Percentiles rank a stretch among this genome's conserved stretches.
phyloP scores from a whole-genome alignment of 495 filamentous ascomycete species.

The Darksidea phi region DNA sequence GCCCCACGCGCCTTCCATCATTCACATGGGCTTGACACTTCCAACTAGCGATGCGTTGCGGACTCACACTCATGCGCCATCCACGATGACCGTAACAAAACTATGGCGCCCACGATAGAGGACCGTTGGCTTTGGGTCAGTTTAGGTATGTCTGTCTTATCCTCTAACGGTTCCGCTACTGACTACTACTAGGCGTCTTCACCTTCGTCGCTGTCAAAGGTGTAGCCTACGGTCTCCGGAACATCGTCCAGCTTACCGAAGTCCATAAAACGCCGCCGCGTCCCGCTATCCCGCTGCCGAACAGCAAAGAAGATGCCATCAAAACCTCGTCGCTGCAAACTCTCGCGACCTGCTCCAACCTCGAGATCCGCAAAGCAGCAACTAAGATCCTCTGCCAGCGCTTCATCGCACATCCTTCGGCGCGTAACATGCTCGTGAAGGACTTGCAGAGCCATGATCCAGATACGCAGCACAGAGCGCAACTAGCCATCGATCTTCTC shows the following conservation, averaged over 20 bases:
- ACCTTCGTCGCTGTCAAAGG: slow-evolving; percentile 34
- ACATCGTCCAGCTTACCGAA: slow-evolving; percentile 34
- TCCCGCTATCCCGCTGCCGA: not conserved
- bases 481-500: slow-evolving; percentile 18
- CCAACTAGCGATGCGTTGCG: not conserved
- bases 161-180: not conserved
- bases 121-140: slow-evolving; percentile 45
- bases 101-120: slow-evolving; percentile 37
- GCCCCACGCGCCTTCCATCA: not conserved
- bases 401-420: slow-evolving; percentile 20
- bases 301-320: slow-evolving; percentile 28
- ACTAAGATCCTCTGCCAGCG: slow-evolving; percentile 37
- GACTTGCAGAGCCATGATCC: slow-evolving; percentile 20
- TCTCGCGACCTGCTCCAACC: slow-evolving; percentile 37
- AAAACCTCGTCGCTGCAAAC: slow-evolving; percentile 37
- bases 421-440: slow-evolving; percentile 6
- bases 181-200: slow-evolving; percentile 31
- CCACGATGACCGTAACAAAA: slow-evolving; percentile 11
- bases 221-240: slow-evolving; percentile 33
- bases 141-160: slow-evolving; percentile 28
- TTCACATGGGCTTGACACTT: slow-evolving; percentile 4
- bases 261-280: slow-evolving; percentile 6
- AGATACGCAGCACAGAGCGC: slow-evolving; percentile 8
- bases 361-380: slow-evolving; percentile 40
- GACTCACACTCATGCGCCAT: not conserved